These are phyloP conservation scores for Erodium texanum DNA, from an alignment of 441 rosid species.

Conservation along the genomic window DNA sequence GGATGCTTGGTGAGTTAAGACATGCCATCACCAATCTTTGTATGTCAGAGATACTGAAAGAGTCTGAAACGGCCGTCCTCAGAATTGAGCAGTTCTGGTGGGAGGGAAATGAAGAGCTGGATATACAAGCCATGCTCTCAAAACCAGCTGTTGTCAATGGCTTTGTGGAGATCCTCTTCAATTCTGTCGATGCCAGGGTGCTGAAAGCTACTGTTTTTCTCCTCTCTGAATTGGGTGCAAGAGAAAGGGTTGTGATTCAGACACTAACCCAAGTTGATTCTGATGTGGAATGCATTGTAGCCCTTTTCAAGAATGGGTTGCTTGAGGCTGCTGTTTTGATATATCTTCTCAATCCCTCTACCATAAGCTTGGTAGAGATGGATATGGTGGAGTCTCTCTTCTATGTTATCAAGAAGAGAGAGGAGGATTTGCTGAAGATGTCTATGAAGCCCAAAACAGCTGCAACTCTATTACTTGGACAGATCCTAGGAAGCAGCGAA, in stretches of 20 bases:
- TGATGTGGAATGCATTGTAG: constrained; percentile 54
- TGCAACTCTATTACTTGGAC: constrained; percentile 39
- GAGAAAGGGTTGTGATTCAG: constrained; percentile 49
- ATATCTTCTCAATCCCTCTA: constrained; percentile 40
- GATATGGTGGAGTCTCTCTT: constrained; percentile 45
- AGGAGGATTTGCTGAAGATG: constrained; percentile 34
- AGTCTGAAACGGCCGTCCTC: constrained; percentile 59
- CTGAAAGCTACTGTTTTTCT: constrained; percentile 45
- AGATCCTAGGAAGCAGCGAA: constrained; percentile 33
- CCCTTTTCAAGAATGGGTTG: constrained; percentile 55
- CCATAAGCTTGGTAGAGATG: constrained; percentile 36
- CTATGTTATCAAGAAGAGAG: constrained; percentile 30
- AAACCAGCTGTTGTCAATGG: constrained; percentile 54
- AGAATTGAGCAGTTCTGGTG: constrained; percentile 51
- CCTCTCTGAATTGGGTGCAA: constrained; percentile 53
- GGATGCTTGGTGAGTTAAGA: constrained; percentile 37
- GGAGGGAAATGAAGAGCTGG: constrained; percentile 32
- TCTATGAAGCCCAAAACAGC: constrained; percentile 50
- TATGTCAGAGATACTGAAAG: constrained; percentile 49
- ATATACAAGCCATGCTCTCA: constrained; percentile 43
- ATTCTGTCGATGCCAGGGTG: constrained; percentile 44
- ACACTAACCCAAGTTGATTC: constrained; percentile 58
- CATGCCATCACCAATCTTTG: constrained; percentile 47
- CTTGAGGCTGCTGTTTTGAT: constrained; percentile 53
- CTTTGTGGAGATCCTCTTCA: constrained; percentile 56